Conservation (phyloP, 2,329 filamentous ascomycete genomes). For the Penicillium expansum region DNA sequence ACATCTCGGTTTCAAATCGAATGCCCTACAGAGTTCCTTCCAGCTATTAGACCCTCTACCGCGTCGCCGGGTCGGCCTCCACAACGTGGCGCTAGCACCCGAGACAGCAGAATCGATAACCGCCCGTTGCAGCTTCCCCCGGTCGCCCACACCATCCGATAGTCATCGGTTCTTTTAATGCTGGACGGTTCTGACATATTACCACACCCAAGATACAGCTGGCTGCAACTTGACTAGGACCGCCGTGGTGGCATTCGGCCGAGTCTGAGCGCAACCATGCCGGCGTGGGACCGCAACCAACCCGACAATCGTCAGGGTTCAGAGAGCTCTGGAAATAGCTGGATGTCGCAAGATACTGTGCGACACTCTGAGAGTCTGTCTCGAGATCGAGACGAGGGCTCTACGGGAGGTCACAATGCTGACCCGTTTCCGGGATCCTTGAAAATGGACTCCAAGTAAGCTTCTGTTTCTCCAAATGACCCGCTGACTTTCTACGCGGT, state of each 20-base stretch:
- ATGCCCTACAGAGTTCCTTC: background rate
- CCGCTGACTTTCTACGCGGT: background rate
- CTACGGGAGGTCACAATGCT: conserved; percentile 27
- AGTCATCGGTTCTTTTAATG: conserved; percentile 23
- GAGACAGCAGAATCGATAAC: conserved; percentile 7
- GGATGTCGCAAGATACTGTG: conserved; percentile 42
- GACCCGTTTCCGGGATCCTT: conserved; percentile 27
- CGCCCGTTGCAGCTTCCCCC: conserved; percentile 8
- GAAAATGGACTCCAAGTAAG: conserved; percentile 35
- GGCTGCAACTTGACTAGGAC: conserved; percentile 24
- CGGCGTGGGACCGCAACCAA: conserved; percentile 33
- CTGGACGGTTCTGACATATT: conserved; percentile 9
- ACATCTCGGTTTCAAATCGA: background rate
- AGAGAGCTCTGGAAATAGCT: conserved; percentile 41
- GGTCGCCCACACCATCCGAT: conserved; percentile 6
- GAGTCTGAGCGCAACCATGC: conserved; percentile 31
- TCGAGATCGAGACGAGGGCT: conserved; percentile 20
- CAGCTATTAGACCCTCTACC: background rate
- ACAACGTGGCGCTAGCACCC: conserved; percentile 11
- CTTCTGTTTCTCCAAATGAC: background rate
- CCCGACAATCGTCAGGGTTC: conserved; percentile 40
- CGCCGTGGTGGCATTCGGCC: conserved; percentile 19
- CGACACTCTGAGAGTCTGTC: conserved; percentile 28
- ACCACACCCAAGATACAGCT: conserved; percentile 16
- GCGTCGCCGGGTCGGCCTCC: conserved; percentile 11